Evolutionary conservation across 2,329 filamentous ascomycete genomes (phyloP).

Genomic region (Thelonectria blattea): DNA sequence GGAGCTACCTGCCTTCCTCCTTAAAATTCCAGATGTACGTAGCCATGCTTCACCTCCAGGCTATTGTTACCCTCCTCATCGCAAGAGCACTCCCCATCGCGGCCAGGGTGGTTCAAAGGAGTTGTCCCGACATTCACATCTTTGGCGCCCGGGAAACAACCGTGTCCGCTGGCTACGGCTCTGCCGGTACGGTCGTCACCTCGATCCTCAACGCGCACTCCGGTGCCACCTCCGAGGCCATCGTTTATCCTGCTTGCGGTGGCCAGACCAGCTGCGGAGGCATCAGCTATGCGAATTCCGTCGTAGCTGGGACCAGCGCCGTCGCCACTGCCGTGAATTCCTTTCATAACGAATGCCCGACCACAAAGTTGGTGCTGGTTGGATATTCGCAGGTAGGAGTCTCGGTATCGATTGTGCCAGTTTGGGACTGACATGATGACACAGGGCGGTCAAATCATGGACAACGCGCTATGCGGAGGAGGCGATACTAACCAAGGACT

Average conservation of each 20-base stretch:
- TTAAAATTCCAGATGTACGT: background rate
- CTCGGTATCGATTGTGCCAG: background rate
- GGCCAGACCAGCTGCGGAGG: slow-evolving; percentile 7
- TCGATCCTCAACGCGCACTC: slow-evolving; percentile 42
- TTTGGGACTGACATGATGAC: background rate
- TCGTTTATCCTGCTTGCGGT: slow-evolving; percentile 51
- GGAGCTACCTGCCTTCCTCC: background rate
- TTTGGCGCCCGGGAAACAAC: slow-evolving; percentile 57
- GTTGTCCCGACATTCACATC: slow-evolving; percentile 33
- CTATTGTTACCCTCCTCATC: background rate
- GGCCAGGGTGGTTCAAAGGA: background rate
- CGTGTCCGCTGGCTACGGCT: slow-evolving; percentile 59
- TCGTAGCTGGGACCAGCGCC: slow-evolving; percentile 2
- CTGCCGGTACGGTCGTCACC: slow-evolving; percentile 56
- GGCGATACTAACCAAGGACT: slow-evolving; percentile 1
- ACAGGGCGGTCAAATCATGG: slow-evolving; percentile 8
- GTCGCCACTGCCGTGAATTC: slow-evolving; percentile 7
- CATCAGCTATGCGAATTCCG: slow-evolving; percentile 1
- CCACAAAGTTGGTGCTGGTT: slow-evolving; percentile 1
- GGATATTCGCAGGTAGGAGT: background rate
- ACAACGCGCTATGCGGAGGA: slow-evolving; percentile 4
- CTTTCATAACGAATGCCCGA: background rate
- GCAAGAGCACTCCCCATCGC: background rate
- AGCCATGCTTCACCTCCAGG: background rate
- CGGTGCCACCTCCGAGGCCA: slow-evolving; percentile 20